Base-by-base conservation (phyloP, 257 asterid species). In the Penstemon newberryi region DNA sequence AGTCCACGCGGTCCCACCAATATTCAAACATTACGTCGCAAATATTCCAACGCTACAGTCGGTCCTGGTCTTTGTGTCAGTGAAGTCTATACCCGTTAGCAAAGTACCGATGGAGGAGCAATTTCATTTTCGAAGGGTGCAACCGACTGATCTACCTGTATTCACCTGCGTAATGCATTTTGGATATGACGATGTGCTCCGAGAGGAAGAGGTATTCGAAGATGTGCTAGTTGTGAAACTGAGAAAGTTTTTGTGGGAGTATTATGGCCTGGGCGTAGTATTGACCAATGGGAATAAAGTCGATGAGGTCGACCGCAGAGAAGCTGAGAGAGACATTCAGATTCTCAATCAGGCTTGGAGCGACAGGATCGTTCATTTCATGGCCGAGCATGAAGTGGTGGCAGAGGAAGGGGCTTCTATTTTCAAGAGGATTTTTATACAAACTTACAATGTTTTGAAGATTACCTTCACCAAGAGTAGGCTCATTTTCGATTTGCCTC, bases 1-100 rank as follows among this genome's bases (percentile, higher is more conserved):
- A 5, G 92, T 83, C 0, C 88, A 85, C 1, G 95, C 90, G 0
- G 85, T 88, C n/a, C 92, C 92, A 1, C 92, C 88, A 0, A 85
- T 87, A 6, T 85, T 87, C 85, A 71, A 66, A 70, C 95, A 85
- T 52, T 87, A 83, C 0, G 81, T 83, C 1, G 80, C 62, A 1
- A 85, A 85, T 6, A 87, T 86, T 0, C 90, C 87, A 0, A 87
- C 78, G 0, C 72, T 85, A 5, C 90, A 85, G 67, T 77, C 86
- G 0, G 79, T 82, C 3, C 66, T 88, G 2, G 77, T 88, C 4
- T 84, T 88, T 4, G 90, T 80, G 0, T 84, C 92, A 7, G 68
- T 88, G 66, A 88, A 84, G 39, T 83, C 84, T 0, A 65, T 88
- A 6, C 87, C 86, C 0, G 79, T 80, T 4, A 82, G 86, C 55